Evolutionary conservation across 768 basidiomycete species (phyloP).

Genomic region (Pulveroboletus ravenelii): DNA sequence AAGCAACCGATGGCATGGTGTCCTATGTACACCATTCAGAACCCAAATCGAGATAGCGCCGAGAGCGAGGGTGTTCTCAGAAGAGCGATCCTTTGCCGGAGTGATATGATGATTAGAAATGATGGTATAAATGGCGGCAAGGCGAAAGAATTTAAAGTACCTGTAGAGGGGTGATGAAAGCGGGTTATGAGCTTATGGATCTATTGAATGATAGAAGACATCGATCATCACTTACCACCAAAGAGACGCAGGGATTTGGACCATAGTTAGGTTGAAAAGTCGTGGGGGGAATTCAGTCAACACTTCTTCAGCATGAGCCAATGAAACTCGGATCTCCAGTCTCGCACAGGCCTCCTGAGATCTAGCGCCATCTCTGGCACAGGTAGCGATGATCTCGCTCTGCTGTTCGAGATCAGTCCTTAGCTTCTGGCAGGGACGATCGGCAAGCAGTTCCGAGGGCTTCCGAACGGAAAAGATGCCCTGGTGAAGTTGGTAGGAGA

Average conservation of each 20-base stretch:
- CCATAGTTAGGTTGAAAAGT: not conserved
- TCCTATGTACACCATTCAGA: not conserved
- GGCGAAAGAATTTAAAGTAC: conserved; percentile 7
- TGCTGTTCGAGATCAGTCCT: not conserved
- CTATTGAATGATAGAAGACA: too few relatives aligned
- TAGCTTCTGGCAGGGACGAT: not conserved
- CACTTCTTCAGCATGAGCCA: not conserved
- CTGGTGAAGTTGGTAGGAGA: conserved; percentile 10
- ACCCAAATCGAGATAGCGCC: conserved; percentile 3
- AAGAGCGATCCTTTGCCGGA: not conserved
- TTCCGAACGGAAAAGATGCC: not conserved
- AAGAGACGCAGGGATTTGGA: not conserved
- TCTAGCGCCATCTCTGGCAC: not conserved
- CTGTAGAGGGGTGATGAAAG: not conserved
- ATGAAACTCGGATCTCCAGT: not conserved
- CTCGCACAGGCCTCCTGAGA: not conserved
- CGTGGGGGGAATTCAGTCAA: not conserved
- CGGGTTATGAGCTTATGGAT: too few relatives aligned
- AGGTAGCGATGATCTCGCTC: not conserved
- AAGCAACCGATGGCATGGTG: not conserved
- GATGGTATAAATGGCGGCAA: not conserved
- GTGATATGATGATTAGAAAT: not conserved
- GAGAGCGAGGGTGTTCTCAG: not conserved
- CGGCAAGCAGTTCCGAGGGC: not conserved
- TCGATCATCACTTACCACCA: too few relatives aligned